Percentiles rank a stretch among this genome's conserved stretches.
These are phyloP conservation scores for Paragyromitra xinjiangensis DNA, from an alignment of 495 filamentous ascomycete species.

Conservation along the genomic window DNA sequence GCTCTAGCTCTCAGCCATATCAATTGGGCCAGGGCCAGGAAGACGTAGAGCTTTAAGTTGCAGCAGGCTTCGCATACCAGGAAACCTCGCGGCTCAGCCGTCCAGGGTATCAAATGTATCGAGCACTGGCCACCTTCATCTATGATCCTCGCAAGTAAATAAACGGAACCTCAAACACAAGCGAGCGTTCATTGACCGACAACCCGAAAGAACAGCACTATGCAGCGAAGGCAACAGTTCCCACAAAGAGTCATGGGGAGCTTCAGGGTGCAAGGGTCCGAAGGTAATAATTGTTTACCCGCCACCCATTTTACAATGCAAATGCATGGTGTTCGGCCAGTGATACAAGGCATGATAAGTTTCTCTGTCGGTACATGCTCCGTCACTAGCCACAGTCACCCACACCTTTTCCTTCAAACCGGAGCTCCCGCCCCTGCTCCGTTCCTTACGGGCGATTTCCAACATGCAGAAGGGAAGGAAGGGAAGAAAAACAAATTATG, in stretches of 20 bases:
- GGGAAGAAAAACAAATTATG: conserved; percentile 39
- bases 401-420: conserved; percentile 40
- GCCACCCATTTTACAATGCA: conserved; percentile 48
- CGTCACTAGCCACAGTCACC: conserved; percentile 51
- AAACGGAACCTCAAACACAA: background rate
- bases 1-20: conserved; percentile 11
- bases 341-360: conserved; percentile 35
- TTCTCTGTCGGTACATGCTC: conserved; percentile 37
- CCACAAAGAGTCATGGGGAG: conserved; percentile 28
- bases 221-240: background rate
- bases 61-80: background rate
- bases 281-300: conserved; percentile 44
- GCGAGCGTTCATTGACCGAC: conserved; percentile 5
- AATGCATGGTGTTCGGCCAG: conserved; percentile 37
- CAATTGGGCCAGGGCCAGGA: background rate
- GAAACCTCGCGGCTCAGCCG: background rate
- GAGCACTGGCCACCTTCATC: conserved; percentile 14
- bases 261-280: conserved; percentile 34
- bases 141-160: background rate
- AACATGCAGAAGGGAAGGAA: conserved; percentile 33
- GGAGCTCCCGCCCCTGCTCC: conserved; percentile 32
- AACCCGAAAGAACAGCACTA: conserved; percentile 3
- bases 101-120: background rate
- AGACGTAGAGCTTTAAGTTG: background rate
- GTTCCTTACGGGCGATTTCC: conserved; percentile 46